Percentiles rank a stretch among this genome's conserved stretches.
Conservation (phyloP, 2,329 filamentous ascomycete species). For the Pseudogymnoascus sp. region DNA sequence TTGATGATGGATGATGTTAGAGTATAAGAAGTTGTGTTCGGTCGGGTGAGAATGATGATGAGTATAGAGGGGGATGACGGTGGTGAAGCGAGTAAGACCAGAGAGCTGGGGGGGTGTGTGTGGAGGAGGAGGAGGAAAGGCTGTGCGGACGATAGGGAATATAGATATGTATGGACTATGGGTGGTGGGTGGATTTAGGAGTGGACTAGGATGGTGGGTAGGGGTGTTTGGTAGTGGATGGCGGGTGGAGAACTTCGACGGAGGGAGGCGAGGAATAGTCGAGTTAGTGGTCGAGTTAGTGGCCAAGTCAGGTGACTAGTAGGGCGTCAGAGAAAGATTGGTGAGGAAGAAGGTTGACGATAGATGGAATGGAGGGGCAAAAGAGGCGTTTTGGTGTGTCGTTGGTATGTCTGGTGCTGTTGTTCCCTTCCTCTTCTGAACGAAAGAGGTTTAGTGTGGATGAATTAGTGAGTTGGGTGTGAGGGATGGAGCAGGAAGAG, state of each 20-base stretch:
- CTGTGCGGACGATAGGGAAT: conserved; percentile 6
- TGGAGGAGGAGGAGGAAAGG: background rate
- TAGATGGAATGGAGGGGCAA: background rate
- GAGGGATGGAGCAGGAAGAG: background rate
- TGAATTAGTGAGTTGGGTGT: background rate
- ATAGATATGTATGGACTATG: conserved; percentile 2
- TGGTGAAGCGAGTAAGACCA: background rate
- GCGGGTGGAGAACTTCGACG: background rate
- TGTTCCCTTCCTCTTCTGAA: background rate
- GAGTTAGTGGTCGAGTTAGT: conserved; percentile 4
- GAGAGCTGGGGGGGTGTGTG: background rate
- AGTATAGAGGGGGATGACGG: background rate
- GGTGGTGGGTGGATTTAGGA: conserved; percentile 5
- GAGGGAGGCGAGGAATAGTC: conserved; percentile 12
- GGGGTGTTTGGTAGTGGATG: background rate
- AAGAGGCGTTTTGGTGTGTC: background rate
- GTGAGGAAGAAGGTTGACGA: conserved; percentile 1
- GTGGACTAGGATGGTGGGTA: conserved; percentile 10
- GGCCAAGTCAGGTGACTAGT: conserved; percentile 8
- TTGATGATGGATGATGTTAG: conserved; percentile 14
- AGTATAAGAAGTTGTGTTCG: background rate
- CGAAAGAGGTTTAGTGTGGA: background rate
- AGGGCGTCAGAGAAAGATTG: no score
- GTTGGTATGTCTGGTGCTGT: background rate
- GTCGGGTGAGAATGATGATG: conserved; percentile 1